Evolutionary conservation across 2,329 filamentous ascomycete species (phyloP).

Genomic region (Venturia aucupariae): DNA sequence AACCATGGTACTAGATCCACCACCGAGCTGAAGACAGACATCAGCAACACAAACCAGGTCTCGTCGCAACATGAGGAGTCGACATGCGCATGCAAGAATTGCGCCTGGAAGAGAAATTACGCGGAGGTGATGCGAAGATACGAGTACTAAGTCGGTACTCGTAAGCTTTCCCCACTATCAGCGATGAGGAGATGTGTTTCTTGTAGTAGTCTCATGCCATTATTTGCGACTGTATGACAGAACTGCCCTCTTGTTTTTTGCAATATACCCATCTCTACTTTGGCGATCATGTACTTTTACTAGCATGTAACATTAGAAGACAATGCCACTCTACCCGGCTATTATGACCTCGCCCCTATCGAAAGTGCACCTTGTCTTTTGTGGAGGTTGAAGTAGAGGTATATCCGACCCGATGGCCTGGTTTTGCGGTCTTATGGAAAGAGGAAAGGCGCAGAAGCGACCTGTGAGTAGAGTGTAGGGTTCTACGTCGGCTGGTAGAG

Average conservation of each 20-base stretch:
- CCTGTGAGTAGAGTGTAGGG: neutral
- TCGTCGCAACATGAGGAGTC: neutral
- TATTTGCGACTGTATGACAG: neutral
- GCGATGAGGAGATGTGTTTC: neutral
- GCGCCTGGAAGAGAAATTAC: neutral
- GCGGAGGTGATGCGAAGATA: neutral
- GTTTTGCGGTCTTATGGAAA: neutral
- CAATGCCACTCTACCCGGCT: neutral
- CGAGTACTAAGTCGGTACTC: neutral
- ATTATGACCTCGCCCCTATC: neutral
- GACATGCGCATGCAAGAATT: neutral
- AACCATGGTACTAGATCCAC: neutral
- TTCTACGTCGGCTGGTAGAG: neutral
- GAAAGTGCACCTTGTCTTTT: neutral
- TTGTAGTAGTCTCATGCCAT: neutral
- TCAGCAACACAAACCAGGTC: neutral
- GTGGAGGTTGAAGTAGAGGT: neutral
- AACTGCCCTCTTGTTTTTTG: neutral
- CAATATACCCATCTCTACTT: slow-evolving; percentile 2
- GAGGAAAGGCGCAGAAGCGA: neutral
- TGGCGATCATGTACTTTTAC: neutral
- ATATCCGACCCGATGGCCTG: neutral
- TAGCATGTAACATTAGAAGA: neutral
- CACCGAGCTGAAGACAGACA: too few relatives aligned
- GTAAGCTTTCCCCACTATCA: neutral